Conservation (phyloP, 1,139 yeast species). For the Eremothecium cymbalariae region DNA sequence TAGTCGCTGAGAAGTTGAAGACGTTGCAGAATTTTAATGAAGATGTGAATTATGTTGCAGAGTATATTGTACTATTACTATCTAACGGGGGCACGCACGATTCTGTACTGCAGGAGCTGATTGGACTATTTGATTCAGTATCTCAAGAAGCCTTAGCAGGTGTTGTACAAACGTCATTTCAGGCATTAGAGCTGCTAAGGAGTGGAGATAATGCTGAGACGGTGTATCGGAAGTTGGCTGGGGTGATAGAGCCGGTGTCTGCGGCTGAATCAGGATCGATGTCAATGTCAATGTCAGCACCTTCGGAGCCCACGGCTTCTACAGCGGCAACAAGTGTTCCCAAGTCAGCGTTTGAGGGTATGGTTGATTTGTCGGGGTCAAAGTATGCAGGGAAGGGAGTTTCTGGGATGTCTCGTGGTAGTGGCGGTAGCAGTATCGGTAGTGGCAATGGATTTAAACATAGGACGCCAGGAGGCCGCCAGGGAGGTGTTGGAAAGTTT, state of each 20-base stretch:
- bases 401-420: constrained; percentile 19
- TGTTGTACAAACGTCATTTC: constrained; percentile 44
- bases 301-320: constrained; percentile 10
- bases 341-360: constrained; percentile 27
- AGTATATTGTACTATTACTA: constrained; percentile 64
- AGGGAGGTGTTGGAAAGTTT: constrained; percentile 21
- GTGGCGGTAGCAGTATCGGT: background rate
- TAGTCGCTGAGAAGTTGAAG: constrained; percentile 31
- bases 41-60: constrained; percentile 73
- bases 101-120: constrained; percentile 59
- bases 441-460: background rate
- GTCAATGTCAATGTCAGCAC: constrained; percentile 9
- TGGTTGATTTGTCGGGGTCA: constrained; percentile 16
- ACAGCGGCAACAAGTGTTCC: constrained; percentile 12
- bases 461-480: constrained; percentile 21
- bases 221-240: constrained; percentile 27
- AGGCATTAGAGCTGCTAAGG: constrained; percentile 44
- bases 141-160: constrained; percentile 39
- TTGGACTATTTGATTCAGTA: constrained; percentile 56
- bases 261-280: constrained; percentile 5
- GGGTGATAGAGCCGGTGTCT: constrained; percentile 11
- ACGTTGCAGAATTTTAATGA: constrained; percentile 40
- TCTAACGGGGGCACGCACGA: constrained; percentile 59
- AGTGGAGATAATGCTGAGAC: constrained; percentile 28
- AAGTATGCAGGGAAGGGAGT: constrained; percentile 10